A percentile compares a stretch with the other conserved stretches of the same genome.
These are phyloP conservation scores for Neofusicoccum laricinum DNA, from an alignment of 2,329 filamentous ascomycete genomes.

Conservation along the genomic window DNA sequence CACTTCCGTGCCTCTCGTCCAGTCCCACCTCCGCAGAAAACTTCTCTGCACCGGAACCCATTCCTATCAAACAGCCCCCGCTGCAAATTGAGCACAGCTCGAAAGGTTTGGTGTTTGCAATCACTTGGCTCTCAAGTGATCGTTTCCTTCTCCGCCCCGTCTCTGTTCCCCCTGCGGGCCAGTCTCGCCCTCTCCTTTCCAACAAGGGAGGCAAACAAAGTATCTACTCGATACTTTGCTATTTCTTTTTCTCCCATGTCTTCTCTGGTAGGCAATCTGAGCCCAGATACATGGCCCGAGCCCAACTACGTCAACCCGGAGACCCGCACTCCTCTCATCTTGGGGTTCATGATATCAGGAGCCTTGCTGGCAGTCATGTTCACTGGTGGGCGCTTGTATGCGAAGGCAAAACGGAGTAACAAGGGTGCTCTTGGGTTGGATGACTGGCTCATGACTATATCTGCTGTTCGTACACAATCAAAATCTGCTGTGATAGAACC, in stretches of 20 bases:
- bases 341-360: slow-evolving; percentile 25
- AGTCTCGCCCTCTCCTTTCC: not conserved
- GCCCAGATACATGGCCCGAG: slow-evolving; percentile 22
- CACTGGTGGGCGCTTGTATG: slow-evolving; percentile 19
- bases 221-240: not conserved
- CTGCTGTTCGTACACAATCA: slow-evolving; percentile 21
- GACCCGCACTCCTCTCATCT: slow-evolving; percentile 23
- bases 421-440: slow-evolving; percentile 26
- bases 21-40: not conserved
- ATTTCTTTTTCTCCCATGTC: slow-evolving; percentile 9
- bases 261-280: slow-evolving; percentile 1
- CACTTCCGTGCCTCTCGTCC: not conserved
- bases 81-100: not conserved
- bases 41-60: not conserved
- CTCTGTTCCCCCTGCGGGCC: not conserved
- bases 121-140: slow-evolving; percentile 5
- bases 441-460: slow-evolving; percentile 29
- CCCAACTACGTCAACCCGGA: slow-evolving; percentile 31
- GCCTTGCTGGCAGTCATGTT: slow-evolving; percentile 20
- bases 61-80: not conserved
- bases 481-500: too few species aligned
- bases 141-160: not conserved
- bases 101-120: not conserved
- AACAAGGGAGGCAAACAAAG: not conserved
- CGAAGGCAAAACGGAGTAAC: slow-evolving; percentile 24